Conservation (phyloP, 73 alveolate genomes). For the Paramecium primaurelia region DNA sequence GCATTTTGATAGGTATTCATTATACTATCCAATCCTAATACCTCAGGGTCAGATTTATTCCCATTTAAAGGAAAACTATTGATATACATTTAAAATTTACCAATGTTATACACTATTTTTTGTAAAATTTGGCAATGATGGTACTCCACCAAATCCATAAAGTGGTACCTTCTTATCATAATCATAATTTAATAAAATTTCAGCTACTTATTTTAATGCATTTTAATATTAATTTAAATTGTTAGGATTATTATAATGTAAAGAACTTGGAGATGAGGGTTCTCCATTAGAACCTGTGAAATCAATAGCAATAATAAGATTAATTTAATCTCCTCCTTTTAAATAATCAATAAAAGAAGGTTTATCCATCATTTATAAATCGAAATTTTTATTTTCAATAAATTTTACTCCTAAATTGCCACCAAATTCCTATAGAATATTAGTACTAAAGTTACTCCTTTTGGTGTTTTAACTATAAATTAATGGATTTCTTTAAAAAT, state of each 20-base stretch:
- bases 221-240: conserved; percentile 66
- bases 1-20: conserved; percentile 55
- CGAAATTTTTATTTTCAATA: neutral
- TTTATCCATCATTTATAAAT: neutral
- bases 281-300: conserved; percentile 78
- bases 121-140: neutral
- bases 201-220: conserved; percentile 68
- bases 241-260: conserved; percentile 66
- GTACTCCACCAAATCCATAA: conserved; percentile 79
- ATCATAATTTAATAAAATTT: conserved; percentile 69
- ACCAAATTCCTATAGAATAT: conserved; percentile 67
- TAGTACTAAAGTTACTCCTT: neutral
- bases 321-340: conserved; percentile 68
- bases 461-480: neutral
- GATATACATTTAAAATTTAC: neutral
- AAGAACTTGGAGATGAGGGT: conserved; percentile 62
- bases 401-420: neutral
- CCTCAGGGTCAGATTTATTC: neutral
- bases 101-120: neutral
- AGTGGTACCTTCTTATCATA: conserved; percentile 68
- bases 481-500: neutral
- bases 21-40: neutral
- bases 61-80: conserved; percentile 64
- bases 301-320: conserved; percentile 79
- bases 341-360: conserved; percentile 77